Percentiles rank a stretch among this genome's conserved stretches.
Conservation (phyloP, 192 early-diverging fungal genomes). For the Umbelopsis vinacea region DNA sequence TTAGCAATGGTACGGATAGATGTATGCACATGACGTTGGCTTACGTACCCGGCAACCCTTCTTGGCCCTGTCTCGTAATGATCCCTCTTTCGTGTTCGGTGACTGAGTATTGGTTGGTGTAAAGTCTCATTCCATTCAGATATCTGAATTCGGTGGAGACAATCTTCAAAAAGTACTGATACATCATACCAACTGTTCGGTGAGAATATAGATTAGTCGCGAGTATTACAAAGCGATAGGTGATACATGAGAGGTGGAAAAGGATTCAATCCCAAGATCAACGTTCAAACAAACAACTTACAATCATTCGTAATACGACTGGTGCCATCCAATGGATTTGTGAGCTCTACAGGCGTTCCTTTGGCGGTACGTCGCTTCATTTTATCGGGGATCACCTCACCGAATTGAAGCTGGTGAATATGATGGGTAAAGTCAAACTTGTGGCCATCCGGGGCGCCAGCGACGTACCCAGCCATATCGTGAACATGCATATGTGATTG, state of each 20-base stretch:
- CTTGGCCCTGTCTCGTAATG: constrained; percentile 7
- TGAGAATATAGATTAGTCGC: neutral
- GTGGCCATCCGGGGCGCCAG: constrained; percentile 44
- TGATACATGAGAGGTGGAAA: neutral
- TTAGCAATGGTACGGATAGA: neutral
- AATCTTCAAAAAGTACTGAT: constrained; percentile 94
- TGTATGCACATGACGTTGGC: neutral
- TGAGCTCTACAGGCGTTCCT: constrained; percentile 36
- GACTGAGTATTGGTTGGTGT: constrained; percentile 94
- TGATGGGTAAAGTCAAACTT: constrained; percentile 82
- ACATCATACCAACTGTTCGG: constrained; percentile 64
- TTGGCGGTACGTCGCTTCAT: constrained; percentile 19
- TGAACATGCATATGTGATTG: constrained; percentile 77
- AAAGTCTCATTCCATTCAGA: constrained; percentile 67
- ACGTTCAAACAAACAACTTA: constrained; percentile 28
- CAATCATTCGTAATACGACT: constrained; percentile 55
- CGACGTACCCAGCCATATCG: constrained; percentile 68
- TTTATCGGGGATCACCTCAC: constrained; percentile 43
- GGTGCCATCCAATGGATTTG: constrained; percentile 72
- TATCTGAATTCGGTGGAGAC: constrained; percentile 84
- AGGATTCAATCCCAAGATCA: neutral
- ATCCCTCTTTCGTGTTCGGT: constrained; percentile 83
- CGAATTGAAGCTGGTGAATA: constrained; percentile 86
- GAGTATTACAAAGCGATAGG: too few relatives aligned
- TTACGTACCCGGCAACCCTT: constrained; percentile 37